Percentiles rank a stretch among this genome's conserved stretches.
These are phyloP conservation scores for Penicillium capsulatum DNA, from an alignment of 2,329 filamentous ascomycete species.

Conservation along the genomic window DNA sequence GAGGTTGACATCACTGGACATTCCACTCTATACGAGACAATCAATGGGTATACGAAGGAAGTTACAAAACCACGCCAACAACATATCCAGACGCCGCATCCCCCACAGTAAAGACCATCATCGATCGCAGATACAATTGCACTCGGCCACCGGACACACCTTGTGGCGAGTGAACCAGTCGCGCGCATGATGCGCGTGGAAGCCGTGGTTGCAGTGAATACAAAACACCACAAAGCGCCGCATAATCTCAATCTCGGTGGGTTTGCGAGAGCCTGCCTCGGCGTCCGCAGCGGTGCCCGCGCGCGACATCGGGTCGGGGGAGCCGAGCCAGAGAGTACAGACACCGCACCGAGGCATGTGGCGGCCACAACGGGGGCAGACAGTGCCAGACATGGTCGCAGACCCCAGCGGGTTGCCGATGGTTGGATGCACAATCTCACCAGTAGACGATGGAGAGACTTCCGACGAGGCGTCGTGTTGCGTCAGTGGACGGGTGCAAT, in stretches of 20 bases:
- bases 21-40: background rate
- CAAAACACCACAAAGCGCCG: slow-evolving; percentile 58
- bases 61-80: background rate
- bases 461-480: slow-evolving; percentile 39
- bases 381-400: slow-evolving; percentile 45
- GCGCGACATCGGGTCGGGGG: slow-evolving; percentile 51
- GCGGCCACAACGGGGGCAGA: slow-evolving; percentile 59
- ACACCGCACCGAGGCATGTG: slow-evolving; percentile 61
- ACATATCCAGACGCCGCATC: slow-evolving; percentile 2
- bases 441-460: slow-evolving; percentile 22
- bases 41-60: slow-evolving; percentile 1
- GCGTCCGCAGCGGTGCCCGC: slow-evolving; percentile 35
- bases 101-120: slow-evolving; percentile 12
- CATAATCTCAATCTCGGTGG: slow-evolving; percentile 45
- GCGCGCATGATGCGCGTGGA: slow-evolving; percentile 59
- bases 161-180: slow-evolving; percentile 53
- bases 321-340: slow-evolving; percentile 59
- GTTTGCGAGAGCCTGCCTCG: slow-evolving; percentile 22
- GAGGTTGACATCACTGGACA: background rate
- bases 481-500: slow-evolving; percentile 57
- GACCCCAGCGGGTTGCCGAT: slow-evolving; percentile 35
- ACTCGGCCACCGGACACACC: slow-evolving; percentile 41
- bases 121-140: slow-evolving; percentile 40
- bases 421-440: slow-evolving; percentile 36
- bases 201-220: slow-evolving; percentile 60